Percentiles rank a stretch among this genome's conserved stretches.
phyloP scores from a whole-genome alignment of 2,329 filamentous ascomycete species.

The Cladosporium sp. region DNA sequence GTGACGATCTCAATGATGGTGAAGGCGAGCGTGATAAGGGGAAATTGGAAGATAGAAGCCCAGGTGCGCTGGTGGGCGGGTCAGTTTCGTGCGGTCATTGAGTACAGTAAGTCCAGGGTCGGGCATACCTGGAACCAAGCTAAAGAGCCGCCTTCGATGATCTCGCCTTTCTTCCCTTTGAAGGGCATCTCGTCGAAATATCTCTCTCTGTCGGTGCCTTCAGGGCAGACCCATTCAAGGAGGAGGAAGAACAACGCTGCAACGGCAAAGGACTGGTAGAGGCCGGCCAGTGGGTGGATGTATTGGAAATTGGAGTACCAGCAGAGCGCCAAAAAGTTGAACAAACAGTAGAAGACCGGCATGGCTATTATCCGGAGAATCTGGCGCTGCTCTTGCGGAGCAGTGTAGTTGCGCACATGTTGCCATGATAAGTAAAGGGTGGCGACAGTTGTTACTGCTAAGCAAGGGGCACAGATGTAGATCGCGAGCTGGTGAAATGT shows the following conservation, averaged over 20 bases:
- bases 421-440: constrained; percentile 9
- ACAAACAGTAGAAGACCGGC: constrained; percentile 14
- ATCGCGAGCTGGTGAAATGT: constrained; percentile 18
- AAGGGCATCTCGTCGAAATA: constrained; percentile 15
- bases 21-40: constrained; percentile 15
- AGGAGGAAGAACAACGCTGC: constrained; percentile 18
- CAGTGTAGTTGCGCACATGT: constrained; percentile 16
- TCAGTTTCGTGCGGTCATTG: background rate
- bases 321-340: constrained; percentile 16
- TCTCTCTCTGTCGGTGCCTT: constrained; percentile 15
- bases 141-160: constrained; percentile 15
- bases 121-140: constrained; percentile 14
- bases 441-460: constrained; percentile 11
- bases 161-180: constrained; percentile 15
- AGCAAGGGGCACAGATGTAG: constrained; percentile 13
- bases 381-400: constrained; percentile 19
- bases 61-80: constrained; percentile 11
- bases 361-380: constrained; percentile 16
- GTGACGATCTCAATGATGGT: constrained; percentile 17
- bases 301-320: constrained; percentile 16
- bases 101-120: background rate
- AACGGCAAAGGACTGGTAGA: constrained; percentile 18
- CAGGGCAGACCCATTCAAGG: constrained; percentile 18
- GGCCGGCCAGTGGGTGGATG: constrained; percentile 14
- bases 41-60: constrained; percentile 15